phyloP scores from a whole-genome alignment of 1,139 yeast species.

The Hansenula lynferdii region DNA sequence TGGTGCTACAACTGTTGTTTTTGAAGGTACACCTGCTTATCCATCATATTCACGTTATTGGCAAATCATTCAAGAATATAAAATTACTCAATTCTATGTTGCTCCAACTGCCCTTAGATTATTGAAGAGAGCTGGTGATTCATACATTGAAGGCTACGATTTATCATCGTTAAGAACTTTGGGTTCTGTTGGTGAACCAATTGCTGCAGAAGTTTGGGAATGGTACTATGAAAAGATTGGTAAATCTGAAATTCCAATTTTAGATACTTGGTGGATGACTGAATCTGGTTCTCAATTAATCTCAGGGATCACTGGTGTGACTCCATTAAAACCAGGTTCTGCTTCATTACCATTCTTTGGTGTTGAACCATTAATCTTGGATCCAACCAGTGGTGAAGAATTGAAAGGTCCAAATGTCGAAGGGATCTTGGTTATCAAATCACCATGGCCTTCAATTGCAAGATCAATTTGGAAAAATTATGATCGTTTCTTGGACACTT shows the following conservation, averaged over 20 bases:
- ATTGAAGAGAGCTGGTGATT: constrained; percentile 77
- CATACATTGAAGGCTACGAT: constrained; percentile 58
- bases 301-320: constrained; percentile 61
- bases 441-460: constrained; percentile 78
- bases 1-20: constrained; percentile 80
- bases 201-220: constrained; percentile 91
- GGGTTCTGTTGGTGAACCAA: constrained; percentile 92
- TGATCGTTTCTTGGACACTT: constrained; percentile 63
- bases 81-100: constrained; percentile 79
- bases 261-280: constrained; percentile 84
- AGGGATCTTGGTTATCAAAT: constrained; percentile 69
- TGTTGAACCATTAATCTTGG: constrained; percentile 61
- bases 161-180: constrained; percentile 63
- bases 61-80: constrained; percentile 76
- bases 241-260: constrained; percentile 65
- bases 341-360: constrained; percentile 80
- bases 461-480: constrained; percentile 73
- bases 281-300: constrained; percentile 75
- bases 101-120: constrained; percentile 88
- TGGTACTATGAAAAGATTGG: constrained; percentile 86
- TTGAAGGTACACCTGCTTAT: constrained; percentile 85
- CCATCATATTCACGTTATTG: constrained; percentile 77
- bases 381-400: constrained; percentile 69
- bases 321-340: constrained; percentile 76
- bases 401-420: constrained; percentile 58